Evolutionary conservation across 495 filamentous ascomycete genomes (phyloP).

Genomic region (Penicillium taxi): DNA sequence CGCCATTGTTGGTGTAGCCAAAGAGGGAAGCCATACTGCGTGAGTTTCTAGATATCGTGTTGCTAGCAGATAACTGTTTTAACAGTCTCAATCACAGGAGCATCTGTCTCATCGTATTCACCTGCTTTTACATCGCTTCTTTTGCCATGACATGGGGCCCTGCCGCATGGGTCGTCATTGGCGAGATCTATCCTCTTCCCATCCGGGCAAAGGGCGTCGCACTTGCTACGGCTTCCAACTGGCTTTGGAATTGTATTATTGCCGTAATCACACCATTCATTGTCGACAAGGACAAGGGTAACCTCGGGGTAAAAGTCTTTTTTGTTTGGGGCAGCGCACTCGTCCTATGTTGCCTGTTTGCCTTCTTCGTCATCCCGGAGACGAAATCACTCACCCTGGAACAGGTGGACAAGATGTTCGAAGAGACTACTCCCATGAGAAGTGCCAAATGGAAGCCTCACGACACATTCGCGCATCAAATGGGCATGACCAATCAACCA

Average conservation of each 20-base stretch:
- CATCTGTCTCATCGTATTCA: slow-evolving; percentile 54
- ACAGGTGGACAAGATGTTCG: slow-evolving; percentile 78
- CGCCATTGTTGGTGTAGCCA: slow-evolving; percentile 46
- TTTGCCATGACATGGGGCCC: slow-evolving; percentile 79
- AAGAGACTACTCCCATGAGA: slow-evolving; percentile 65
- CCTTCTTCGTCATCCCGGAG: slow-evolving; percentile 68
- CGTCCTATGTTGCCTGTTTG: slow-evolving; percentile 54
- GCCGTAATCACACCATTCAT: slow-evolving; percentile 68
- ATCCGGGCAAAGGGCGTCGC: slow-evolving; percentile 70
- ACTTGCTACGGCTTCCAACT: slow-evolving; percentile 72
- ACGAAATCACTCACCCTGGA: slow-evolving; percentile 80
- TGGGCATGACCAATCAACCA: slow-evolving; percentile 45
- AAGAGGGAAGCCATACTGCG: slow-evolving; percentile 23
- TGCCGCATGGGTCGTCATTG: slow-evolving; percentile 70
- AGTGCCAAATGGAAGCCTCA: slow-evolving; percentile 65
- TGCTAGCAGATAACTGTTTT: neutral
- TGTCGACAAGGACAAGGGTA: slow-evolving; percentile 51
- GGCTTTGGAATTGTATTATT: slow-evolving; percentile 69
- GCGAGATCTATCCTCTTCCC: slow-evolving; percentile 73
- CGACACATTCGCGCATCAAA: slow-evolving; percentile 58
- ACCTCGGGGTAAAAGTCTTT: slow-evolving; percentile 67
- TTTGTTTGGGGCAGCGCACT: slow-evolving; percentile 70
- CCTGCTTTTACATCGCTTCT: slow-evolving; percentile 79
- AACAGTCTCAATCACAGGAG: slow-evolving; percentile 5
- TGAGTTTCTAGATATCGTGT: slow-evolving; percentile 7